These are phyloP conservation scores for Isatis tinctoria DNA, from an alignment of 345 rosid genomes.

Conservation along the genomic window DNA sequence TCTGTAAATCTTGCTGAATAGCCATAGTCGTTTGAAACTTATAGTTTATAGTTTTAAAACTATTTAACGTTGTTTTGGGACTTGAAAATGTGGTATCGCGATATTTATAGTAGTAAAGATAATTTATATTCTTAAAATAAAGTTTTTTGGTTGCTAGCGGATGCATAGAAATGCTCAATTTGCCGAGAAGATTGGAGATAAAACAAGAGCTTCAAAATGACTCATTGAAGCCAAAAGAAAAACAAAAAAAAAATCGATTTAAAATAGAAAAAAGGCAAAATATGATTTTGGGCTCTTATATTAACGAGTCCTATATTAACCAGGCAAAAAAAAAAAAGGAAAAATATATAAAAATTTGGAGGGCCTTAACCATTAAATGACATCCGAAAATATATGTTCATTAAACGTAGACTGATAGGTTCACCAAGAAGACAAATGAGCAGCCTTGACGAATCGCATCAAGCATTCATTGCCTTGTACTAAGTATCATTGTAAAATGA, in stretches of 20 bases:
- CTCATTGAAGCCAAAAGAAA: background rate
- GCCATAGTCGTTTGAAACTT: background rate
- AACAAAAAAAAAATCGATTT: background rate
- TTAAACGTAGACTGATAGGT: too few species aligned
- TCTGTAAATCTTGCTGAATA: background rate
- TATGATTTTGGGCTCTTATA: background rate
- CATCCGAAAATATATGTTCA: too few species aligned
- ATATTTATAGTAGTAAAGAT: background rate
- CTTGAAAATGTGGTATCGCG: background rate
- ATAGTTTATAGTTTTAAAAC: background rate
- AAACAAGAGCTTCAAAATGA: background rate
- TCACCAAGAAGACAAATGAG: too few species aligned
- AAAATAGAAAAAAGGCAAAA: background rate
- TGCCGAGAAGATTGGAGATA: background rate
- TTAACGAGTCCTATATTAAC: too few species aligned
- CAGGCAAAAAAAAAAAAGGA: too few species aligned
- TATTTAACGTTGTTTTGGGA: background rate
- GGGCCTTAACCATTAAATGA: too few species aligned
- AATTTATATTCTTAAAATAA: too few species aligned
- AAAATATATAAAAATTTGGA: too few species aligned
- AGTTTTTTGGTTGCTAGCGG: background rate
- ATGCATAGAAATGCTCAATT: background rate
- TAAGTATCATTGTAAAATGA: too few species aligned
- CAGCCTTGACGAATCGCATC: too few species aligned
- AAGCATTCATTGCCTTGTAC: too few species aligned